phyloP scores from a whole-genome alignment of 2,329 filamentous ascomycete genomes.

The Lithohypha guttulata region DNA sequence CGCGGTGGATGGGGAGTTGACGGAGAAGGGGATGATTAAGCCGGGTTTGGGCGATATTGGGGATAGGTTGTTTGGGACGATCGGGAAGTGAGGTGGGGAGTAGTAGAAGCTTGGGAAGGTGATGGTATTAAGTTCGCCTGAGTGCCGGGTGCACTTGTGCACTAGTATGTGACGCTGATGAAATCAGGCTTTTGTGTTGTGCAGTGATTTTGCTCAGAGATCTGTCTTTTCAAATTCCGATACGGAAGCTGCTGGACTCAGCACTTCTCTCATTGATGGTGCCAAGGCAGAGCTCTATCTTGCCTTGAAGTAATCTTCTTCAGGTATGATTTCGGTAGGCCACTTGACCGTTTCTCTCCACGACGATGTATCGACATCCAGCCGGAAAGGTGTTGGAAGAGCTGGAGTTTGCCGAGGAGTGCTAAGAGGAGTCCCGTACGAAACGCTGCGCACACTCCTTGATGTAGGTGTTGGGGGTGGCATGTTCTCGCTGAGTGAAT shows the following conservation, averaged over 20 bases:
- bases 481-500: conserved; percentile 1
- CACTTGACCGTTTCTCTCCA: conserved; percentile 7
- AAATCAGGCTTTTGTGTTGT: too few relatives aligned
- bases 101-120: too few relatives aligned
- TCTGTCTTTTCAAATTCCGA: too few relatives aligned
- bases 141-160: too few relatives aligned
- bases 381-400: neutral
- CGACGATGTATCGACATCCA: conserved; percentile 6
- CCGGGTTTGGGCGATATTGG: conserved; percentile 85
- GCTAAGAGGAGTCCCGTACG: neutral
- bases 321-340: conserved; percentile 6
- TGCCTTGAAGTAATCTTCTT: conserved; percentile 1
- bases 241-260: too few relatives aligned
- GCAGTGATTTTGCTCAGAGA: too few relatives aligned
- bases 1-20: conserved; percentile 63
- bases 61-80: conserved; percentile 76
- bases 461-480: neutral
- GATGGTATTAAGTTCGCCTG: too few relatives aligned
- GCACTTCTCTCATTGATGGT: too few relatives aligned
- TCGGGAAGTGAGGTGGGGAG: too few relatives aligned
- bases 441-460: neutral
- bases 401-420: neutral
- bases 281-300: too few relatives aligned
- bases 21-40: conserved; percentile 76
- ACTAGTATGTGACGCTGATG: too few relatives aligned